Evolutionary conservation across 2,329 filamentous ascomycete species (phyloP).

Genomic region (Dryadomyces quercivorus): DNA sequence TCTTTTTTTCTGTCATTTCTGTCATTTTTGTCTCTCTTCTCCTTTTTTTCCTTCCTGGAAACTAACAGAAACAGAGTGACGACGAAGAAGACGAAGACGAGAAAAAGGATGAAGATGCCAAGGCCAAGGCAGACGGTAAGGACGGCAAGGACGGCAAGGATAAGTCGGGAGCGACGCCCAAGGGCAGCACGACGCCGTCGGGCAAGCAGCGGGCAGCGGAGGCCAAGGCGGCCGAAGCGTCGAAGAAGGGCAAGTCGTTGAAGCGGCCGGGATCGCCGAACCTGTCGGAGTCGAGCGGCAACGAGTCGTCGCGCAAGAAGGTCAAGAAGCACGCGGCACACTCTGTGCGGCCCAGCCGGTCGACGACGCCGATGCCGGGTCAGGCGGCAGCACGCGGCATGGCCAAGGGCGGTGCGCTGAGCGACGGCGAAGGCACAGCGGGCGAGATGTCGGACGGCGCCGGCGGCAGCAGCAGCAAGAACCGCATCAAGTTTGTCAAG

Average conservation of each 20-base stretch:
- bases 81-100: constrained; percentile 14
- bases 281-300: constrained; percentile 81
- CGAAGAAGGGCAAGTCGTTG: constrained; percentile 48
- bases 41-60: not conserved
- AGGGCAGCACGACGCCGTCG: constrained; percentile 50
- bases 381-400: constrained; percentile 25
- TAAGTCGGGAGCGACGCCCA: constrained; percentile 46
- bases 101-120: constrained; percentile 22
- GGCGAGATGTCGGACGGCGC: constrained; percentile 51
- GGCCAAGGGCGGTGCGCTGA: constrained; percentile 43
- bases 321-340: constrained; percentile 50
- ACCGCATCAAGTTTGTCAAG: constrained; percentile 41
- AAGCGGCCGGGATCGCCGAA: constrained; percentile 83
- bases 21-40: too few relatives aligned
- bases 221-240: constrained; percentile 28
- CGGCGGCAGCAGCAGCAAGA: constrained; percentile 26
- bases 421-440: constrained; percentile 60
- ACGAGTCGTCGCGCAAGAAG: constrained; percentile 72
- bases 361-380: constrained; percentile 40
- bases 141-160: constrained; percentile 4
- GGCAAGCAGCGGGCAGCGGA: constrained; percentile 33
- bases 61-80: not conserved
- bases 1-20: not conserved
- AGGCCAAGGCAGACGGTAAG: not conserved
- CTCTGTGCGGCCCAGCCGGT: constrained; percentile 38